A percentile compares a stretch with the other conserved stretches of the same genome.
These are phyloP conservation scores for Eutypella sp. DNA, from an alignment of 2,329 filamentous ascomycete genomes.

Conservation along the genomic window DNA sequence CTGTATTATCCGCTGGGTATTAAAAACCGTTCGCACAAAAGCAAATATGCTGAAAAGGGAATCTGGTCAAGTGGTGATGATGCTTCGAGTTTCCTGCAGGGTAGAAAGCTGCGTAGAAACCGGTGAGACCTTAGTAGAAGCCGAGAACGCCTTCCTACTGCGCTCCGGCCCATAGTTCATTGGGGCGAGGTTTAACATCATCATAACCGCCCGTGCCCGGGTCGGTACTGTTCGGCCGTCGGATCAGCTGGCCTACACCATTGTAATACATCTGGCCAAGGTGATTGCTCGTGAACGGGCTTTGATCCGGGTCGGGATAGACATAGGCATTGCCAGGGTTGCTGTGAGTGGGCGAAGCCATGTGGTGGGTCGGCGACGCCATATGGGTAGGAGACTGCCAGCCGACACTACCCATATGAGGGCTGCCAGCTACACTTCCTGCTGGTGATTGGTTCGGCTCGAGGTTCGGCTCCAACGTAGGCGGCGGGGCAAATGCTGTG, in stretches of 20 bases:
- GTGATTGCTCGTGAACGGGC: slow-evolving; percentile 50
- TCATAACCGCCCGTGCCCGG: slow-evolving; percentile 53
- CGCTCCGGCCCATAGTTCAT: slow-evolving; percentile 27
- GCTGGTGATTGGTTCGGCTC: slow-evolving; percentile 66
- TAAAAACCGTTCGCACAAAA: slow-evolving; percentile 16
- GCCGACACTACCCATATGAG: slow-evolving; percentile 74
- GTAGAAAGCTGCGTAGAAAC: background rate
- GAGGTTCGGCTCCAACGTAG: slow-evolving; percentile 78
- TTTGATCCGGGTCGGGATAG: slow-evolving; percentile 79
- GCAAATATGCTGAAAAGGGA: slow-evolving; percentile 14
- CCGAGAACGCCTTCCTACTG: slow-evolving; percentile 30
- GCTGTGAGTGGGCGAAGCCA: slow-evolving; percentile 64
- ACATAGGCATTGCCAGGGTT: slow-evolving; percentile 60
- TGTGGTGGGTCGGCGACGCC: slow-evolving; percentile 68
- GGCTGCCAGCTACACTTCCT: slow-evolving; percentile 73
- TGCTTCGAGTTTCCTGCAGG: background rate
- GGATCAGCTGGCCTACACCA: slow-evolving; percentile 53
- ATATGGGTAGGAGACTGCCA: slow-evolving; percentile 84
- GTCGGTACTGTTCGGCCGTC: slow-evolving; percentile 71
- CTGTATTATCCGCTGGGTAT: slow-evolving; percentile 22
- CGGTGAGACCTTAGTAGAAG: background rate
- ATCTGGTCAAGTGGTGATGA: slow-evolving; percentile 5
- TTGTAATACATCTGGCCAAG: slow-evolving; percentile 70
- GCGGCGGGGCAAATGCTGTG: slow-evolving; percentile 72
- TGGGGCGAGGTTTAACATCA: slow-evolving; percentile 51